Evolutionary conservation across 352 stramenopile genomes (phyloP), one percentile per base, ranked within the genome.

Genomic region (Globisporangium irregulare): DNA sequence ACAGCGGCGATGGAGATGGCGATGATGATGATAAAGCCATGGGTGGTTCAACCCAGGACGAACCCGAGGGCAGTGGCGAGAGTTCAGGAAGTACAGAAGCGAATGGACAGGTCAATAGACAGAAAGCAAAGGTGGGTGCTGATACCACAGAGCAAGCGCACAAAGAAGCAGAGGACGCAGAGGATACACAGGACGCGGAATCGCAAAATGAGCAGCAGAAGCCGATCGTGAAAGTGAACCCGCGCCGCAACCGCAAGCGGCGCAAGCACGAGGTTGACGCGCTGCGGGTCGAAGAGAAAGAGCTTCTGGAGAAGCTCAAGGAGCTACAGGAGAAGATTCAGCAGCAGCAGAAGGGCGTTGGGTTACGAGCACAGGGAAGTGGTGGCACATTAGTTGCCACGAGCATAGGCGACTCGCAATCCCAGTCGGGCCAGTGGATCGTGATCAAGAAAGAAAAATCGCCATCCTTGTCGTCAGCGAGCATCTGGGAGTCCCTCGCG

Each of bases 181-280:
- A 38, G 9, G 34, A 10, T 1, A 10, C 7, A 38, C 10, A 46
- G 38, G 38, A 46, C 7, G 36, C 36, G 0, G 36, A 14, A 4
- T 15, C 3, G 9, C 36, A 43, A 43, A 43, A 10, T 15, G 48
- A 54, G 20, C 48, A 54, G 18, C 20, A 54, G 10, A 24, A 54
- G 20, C 20, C 20, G 48, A 24, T 54, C 48, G 48, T 54, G 48
- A 54, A 54, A 24, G 48, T 54, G 18, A 66, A 59, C 20, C 50
- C 61, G 10, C 61, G 60, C 14, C 60, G 46, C 29, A 66, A 66
- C 60, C 60, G 62, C 36, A 68, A 62, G 53, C 62, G 62, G 4
- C 62, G 54, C 34, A 68, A 68, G 20, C 51, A 68, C 53, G 62
- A 68, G 18, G 51, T 68, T 1, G 62, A 67, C 27, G 50, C 32